Percentiles rank a stretch among this genome's conserved stretches.
phyloP scores from a whole-genome alignment of 495 filamentous ascomycete genomes.

The Podospora didyma region DNA sequence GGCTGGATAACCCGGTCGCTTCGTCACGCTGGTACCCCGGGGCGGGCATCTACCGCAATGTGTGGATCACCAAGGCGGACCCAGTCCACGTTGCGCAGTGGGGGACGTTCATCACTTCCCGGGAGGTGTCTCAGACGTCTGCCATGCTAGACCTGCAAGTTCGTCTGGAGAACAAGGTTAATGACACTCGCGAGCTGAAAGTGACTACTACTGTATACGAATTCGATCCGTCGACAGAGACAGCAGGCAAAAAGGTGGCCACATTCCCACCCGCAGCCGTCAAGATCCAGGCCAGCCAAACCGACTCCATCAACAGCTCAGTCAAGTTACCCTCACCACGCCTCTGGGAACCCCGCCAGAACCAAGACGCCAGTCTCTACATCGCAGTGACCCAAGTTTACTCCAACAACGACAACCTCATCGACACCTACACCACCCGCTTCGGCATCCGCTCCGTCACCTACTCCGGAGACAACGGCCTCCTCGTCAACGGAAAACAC shows the following conservation, averaged over 20 bases:
- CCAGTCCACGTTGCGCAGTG: constrained; percentile 39
- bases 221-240: no score
- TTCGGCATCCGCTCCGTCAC: constrained; percentile 43
- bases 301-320: constrained; percentile 30
- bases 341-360: constrained; percentile 44
- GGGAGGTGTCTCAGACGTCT: constrained; percentile 28
- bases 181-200: no score
- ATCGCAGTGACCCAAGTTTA: no score
- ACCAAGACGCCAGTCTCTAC: no score
- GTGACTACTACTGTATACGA: no score
- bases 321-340: constrained; percentile 31
- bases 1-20: constrained; percentile 38
- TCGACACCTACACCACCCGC: constrained; percentile 44
- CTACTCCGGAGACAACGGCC: constrained; percentile 25
- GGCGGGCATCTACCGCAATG: constrained; percentile 46
- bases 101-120: constrained; percentile 42
- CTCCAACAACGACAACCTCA: constrained; percentile 10
- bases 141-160: constrained; percentile 16
- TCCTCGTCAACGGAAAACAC: constrained; percentile 38
- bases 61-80: constrained; percentile 44
- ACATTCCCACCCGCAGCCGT: no score
- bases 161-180: no score
- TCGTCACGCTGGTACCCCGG: constrained; percentile 51
- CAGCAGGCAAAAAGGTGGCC: no score
- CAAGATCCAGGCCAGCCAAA: constrained; percentile 24